These are phyloP conservation scores for Tuctoria greenei DNA, from an alignment of 176 grass and related monocot genomes.

Conservation along the genomic window DNA sequence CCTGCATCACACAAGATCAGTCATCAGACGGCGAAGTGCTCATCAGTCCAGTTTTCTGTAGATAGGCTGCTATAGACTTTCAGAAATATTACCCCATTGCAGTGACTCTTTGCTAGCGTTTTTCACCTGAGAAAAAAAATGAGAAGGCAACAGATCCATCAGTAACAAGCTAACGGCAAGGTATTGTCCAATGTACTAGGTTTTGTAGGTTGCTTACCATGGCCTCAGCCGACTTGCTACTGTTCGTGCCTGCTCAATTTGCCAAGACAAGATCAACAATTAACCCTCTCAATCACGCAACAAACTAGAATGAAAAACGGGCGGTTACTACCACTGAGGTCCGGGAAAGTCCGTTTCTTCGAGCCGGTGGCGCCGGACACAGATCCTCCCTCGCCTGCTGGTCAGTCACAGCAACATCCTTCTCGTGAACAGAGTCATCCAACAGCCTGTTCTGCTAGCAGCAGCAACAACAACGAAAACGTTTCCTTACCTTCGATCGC, in stretches of 20 bases:
- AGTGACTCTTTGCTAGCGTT: constrained; percentile 67
- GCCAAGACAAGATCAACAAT: not conserved
- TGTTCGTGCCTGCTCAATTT: constrained; percentile 51
- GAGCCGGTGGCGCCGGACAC: constrained; percentile 39
- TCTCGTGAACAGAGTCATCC: not conserved
- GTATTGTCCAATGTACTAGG: not conserved
- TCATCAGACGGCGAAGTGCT: not conserved
- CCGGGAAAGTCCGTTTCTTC: constrained; percentile 50
- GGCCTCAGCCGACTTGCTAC: constrained; percentile 67
- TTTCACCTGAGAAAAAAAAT: constrained; percentile 55
- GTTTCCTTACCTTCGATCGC: constrained; percentile 49
- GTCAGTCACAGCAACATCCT: not conserved
- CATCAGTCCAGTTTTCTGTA: not conserved
- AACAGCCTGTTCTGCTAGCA: not conserved
- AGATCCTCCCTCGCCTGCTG: constrained; percentile 29
- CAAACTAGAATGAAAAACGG: not conserved
- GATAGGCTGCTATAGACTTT: not conserved
- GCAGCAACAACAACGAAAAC: not conserved
- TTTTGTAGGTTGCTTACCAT: constrained; percentile 46
- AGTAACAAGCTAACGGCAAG: not conserved
- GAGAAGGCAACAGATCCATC: not conserved
- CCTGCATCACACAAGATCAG: constrained; percentile 37
- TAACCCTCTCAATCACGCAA: not conserved
- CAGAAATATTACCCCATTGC: constrained; percentile 68
- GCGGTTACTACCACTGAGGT: constrained; percentile 27